Percentiles rank a stretch among this genome's conserved stretches.
These are phyloP conservation scores for Tilletia caries DNA, from an alignment of 1,284 basidiomycete genomes.

Conservation along the genomic window DNA sequence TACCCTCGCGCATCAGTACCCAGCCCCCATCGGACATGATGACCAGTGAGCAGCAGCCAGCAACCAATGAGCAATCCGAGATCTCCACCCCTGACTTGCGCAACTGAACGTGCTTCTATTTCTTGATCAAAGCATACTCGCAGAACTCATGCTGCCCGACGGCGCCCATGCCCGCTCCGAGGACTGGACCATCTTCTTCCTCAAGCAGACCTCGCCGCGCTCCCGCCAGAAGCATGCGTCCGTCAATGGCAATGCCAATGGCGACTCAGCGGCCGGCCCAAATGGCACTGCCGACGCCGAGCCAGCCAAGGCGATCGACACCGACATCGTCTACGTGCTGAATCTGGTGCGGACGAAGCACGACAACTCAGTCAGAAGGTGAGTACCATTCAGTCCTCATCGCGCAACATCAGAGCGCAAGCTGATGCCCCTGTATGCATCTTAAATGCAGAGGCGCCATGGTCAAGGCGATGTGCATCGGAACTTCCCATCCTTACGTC, in stretches of 20 bases:
- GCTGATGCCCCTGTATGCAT: neutral
- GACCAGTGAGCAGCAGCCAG: conserved; percentile 28
- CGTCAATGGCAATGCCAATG: neutral
- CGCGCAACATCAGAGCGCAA: too few species aligned
- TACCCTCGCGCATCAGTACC: conserved; percentile 42
- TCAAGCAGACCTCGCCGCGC: conserved; percentile 81
- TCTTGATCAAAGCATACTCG: conserved; percentile 67
- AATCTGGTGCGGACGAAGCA: conserved; percentile 94
- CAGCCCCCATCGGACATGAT: conserved; percentile 38
- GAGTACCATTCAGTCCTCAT: conserved; percentile 39
- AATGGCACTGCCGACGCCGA: neutral
- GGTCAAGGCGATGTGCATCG: conserved; percentile 93
- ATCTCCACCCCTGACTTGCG: neutral
- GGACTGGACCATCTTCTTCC: conserved; percentile 98
- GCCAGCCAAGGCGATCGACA: neutral
- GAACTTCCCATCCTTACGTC: conserved; percentile 89
- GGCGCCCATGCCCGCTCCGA: conserved; percentile 89
- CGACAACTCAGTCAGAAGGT: conserved; percentile 81
- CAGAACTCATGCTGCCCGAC: conserved; percentile 96
- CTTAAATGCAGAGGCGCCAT: conserved; percentile 72
- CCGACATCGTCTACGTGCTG: conserved; percentile 67
- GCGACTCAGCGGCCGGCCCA: neutral
- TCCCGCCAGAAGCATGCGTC: conserved; percentile 59
- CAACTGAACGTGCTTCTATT: neutral
- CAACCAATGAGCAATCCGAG: too few species aligned